A percentile compares a stretch with the other conserved stretches of the same genome.
Evolutionary conservation across 2,329 filamentous ascomycete species (phyloP).

Genomic region (Alternaria longipes): DNA sequence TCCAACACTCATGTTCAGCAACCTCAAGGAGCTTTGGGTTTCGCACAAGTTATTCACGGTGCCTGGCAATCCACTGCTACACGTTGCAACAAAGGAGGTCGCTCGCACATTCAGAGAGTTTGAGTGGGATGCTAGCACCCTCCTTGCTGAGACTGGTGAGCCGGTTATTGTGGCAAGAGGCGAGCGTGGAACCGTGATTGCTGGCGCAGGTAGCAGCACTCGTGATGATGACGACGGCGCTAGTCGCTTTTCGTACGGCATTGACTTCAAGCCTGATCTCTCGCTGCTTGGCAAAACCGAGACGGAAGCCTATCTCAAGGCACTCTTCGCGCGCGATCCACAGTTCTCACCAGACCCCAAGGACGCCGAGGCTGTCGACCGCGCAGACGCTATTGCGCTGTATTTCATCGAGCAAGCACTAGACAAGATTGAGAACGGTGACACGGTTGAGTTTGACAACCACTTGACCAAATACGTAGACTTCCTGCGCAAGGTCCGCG

Average conservation of each 20-base stretch:
- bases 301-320: conserved; percentile 14
- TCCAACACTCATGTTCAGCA: conserved; percentile 11
- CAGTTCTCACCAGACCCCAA: conserved; percentile 15
- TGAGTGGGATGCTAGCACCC: conserved; percentile 17
- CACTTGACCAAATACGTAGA: conserved; percentile 18
- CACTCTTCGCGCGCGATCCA: conserved; percentile 6
- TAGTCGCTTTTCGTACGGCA: conserved; percentile 17
- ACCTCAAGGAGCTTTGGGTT: conserved; percentile 13
- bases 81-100: conserved; percentile 13
- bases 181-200: conserved; percentile 15
- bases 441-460: conserved; percentile 8
- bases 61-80: conserved; percentile 8
- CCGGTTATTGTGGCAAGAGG: conserved; percentile 13
- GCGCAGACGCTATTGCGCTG: conserved; percentile 12
- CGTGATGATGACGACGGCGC: conserved; percentile 12
- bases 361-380: conserved; percentile 16
- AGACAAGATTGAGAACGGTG: conserved; percentile 15
- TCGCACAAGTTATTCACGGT: conserved; percentile 15
- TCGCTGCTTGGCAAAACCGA: conserved; percentile 6
- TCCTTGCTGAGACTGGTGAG: conserved; percentile 17
- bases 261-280: conserved; percentile 18
- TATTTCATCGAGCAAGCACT: conserved; percentile 18
- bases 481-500: conserved; percentile 16
- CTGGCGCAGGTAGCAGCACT: conserved; percentile 8
- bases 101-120: conserved; percentile 16